Percentiles rank a stretch among this genome's conserved stretches.
Conservation (phyloP, 2,329 filamentous ascomycete genomes). For the Cadophora luteo-olivacea region DNA sequence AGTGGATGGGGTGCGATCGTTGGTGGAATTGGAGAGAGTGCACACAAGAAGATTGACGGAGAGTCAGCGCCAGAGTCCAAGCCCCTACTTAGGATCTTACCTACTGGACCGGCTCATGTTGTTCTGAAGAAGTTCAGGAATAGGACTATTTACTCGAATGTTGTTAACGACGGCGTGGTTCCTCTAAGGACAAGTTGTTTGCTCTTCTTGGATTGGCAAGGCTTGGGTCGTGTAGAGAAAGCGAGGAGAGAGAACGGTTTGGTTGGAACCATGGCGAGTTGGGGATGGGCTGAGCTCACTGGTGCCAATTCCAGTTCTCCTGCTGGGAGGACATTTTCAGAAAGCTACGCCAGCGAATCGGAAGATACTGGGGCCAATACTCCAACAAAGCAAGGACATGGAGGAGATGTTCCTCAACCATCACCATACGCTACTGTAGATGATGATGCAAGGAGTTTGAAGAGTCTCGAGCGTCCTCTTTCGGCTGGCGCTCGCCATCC, state of each 20-base stretch:
- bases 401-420: conserved; percentile 72
- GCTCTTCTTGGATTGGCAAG: conserved; percentile 97
- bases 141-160: conserved; percentile 92
- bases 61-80: conserved; percentile 80
- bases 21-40: conserved; percentile 76
- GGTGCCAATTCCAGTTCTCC: conserved; percentile 58
- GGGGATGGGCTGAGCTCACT: conserved; percentile 93
- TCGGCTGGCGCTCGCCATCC: conserved; percentile 30
- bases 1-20: conserved; percentile 91
- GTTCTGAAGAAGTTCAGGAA: conserved; percentile 89
- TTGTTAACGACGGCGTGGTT: conserved; percentile 97
- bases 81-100: conserved; percentile 85
- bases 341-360: conserved; percentile 34
- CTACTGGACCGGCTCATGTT: conserved; percentile 87
- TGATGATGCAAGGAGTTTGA: conserved; percentile 67
- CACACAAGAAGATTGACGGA: conserved; percentile 64
- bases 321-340: conserved; percentile 35
- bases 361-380: conserved; percentile 45
- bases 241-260: conserved; percentile 89
- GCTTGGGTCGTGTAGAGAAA: conserved; percentile 91
- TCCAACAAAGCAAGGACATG: conserved; percentile 51
- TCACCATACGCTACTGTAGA: conserved; percentile 68
- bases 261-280: conserved; percentile 90
- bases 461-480: conserved; percentile 49
- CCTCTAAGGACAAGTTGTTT: conserved; percentile 93